Base-by-base conservation (phyloP, 2,329 filamentous ascomycete genomes). In the Talaromyces islandicus region DNA sequence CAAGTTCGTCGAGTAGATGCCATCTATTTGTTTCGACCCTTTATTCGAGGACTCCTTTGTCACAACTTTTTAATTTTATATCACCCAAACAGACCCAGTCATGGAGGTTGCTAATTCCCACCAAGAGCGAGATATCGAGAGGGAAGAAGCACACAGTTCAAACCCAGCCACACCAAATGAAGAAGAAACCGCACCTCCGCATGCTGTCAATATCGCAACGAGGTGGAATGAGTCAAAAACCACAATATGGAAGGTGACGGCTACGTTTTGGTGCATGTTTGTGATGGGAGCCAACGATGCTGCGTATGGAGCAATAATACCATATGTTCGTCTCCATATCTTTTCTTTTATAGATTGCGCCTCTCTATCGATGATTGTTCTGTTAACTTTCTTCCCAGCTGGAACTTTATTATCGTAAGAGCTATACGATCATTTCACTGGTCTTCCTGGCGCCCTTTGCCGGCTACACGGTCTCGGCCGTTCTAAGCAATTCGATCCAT, bases 231-330 rank as follows among this genome's bases (percentile, higher is more conserved):
- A 76, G 64, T 78, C 83, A 53, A 78, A 72, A 17, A 70, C 70
- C 3, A 86, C 83, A 59, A 72, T 78, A 3, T 74, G 75, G 64
- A 78, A 80, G 10, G 74, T 84, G 0, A 70, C 75, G 1, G 78
- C 84, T 0, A 80, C 81, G 0, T 86, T 85, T 70, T 85, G 78
- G 75, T 81, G 79, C 6, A 83, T 88, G 61, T 66, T 84, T 7
- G 79, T 84, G 1, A 81, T 84, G 68, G 85, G 85, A 0, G 78
- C 81, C 11, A 85, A 85, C 58, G 83, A 85, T 69, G 78, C 81
- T 1, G 81, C 81, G 9, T 66, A 60, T 30, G 58, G 80, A 78
- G 74, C 80, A 41, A 67, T 83, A 25, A 78, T 83, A 57, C 80
- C 80, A 67, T 82, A 81, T 68, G 80, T 82, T 77, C 61, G 77